Evolutionary conservation across 2,329 filamentous ascomycete genomes (phyloP).

Genomic region (Dactylellina sp.): DNA sequence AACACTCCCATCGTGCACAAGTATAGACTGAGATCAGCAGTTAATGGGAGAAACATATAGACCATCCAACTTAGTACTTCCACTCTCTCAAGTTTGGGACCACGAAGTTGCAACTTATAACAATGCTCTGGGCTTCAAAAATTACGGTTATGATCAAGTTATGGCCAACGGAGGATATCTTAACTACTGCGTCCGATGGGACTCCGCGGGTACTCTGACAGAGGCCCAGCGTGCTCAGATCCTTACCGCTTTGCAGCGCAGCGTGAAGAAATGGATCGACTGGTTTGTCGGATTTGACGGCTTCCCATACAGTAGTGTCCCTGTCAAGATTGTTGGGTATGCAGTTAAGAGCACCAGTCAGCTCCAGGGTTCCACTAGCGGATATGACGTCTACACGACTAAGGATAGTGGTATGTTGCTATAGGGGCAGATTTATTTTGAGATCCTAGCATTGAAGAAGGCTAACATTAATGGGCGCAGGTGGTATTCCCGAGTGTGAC

Average conservation of each 20-base stretch:
- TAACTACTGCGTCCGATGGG: constrained; percentile 52
- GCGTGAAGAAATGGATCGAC: constrained; percentile 58
- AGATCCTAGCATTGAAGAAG: not conserved
- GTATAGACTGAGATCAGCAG: not conserved
- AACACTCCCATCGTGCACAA: not conserved
- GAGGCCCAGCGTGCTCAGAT: constrained; percentile 39
- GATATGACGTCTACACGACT: constrained; percentile 65
- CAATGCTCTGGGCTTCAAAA: constrained; percentile 45
- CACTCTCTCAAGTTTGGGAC: constrained; percentile 46
- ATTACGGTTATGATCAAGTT: constrained; percentile 49
- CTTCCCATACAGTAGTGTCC: constrained; percentile 65
- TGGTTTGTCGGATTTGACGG: constrained; percentile 66
- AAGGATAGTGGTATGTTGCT: constrained; percentile 61
- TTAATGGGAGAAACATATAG: constrained; percentile 6
- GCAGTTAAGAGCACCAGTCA: constrained; percentile 64
- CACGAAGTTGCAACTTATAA: constrained; percentile 34
- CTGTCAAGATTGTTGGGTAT: constrained; percentile 65
- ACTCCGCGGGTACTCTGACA: constrained; percentile 31
- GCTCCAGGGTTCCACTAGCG: constrained; percentile 63
- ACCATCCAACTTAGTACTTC: constrained; percentile 41
- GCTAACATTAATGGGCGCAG: constrained; percentile 1
- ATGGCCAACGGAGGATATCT: constrained; percentile 44
- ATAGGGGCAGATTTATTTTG: not conserved
- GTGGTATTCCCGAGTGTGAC: constrained; percentile 65
- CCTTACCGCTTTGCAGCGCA: constrained; percentile 32